Conservation (phyloP, 2,329 filamentous ascomycete genomes). For the Fusarium foetens region DNA sequence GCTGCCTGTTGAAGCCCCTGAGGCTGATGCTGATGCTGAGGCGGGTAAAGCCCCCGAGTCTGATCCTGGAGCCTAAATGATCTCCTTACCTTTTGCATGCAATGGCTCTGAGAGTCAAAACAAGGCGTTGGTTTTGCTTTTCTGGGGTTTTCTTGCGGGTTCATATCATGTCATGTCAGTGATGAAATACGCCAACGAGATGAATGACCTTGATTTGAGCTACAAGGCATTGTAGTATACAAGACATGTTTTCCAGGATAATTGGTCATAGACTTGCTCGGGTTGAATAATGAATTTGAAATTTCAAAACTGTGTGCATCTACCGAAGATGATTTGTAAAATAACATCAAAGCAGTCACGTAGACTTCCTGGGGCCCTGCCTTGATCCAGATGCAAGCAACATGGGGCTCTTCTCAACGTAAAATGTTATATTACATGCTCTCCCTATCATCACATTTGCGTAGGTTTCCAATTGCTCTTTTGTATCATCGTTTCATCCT, state of each 20-base stretch:
- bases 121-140: constrained; percentile 25
- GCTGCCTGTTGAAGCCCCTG: constrained; percentile 68
- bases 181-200: constrained; percentile 35
- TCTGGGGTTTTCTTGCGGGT: constrained; percentile 17
- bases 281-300: constrained; percentile 15
- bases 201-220: constrained; percentile 37
- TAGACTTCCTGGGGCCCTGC: background rate
- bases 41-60: constrained; percentile 52
- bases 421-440: constrained; percentile 36
- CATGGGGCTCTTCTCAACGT: constrained; percentile 17
- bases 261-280: constrained; percentile 19
- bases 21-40: constrained; percentile 55
- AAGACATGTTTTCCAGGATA: constrained; percentile 2
- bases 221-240: constrained; percentile 23
- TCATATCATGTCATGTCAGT: constrained; percentile 32
- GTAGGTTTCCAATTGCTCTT: constrained; percentile 26
- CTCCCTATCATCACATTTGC: constrained; percentile 37
- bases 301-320: background rate
- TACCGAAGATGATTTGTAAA: background rate
- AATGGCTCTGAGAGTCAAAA: constrained; percentile 21
- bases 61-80: constrained; percentile 55
- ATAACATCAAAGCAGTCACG: background rate
- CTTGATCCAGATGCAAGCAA: background rate
- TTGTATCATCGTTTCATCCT: constrained; percentile 30
- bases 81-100: constrained; percentile 3